Conservation (phyloP, 2,329 filamentous ascomycete species). For the Ophiostoma triangulosporum region DNA sequence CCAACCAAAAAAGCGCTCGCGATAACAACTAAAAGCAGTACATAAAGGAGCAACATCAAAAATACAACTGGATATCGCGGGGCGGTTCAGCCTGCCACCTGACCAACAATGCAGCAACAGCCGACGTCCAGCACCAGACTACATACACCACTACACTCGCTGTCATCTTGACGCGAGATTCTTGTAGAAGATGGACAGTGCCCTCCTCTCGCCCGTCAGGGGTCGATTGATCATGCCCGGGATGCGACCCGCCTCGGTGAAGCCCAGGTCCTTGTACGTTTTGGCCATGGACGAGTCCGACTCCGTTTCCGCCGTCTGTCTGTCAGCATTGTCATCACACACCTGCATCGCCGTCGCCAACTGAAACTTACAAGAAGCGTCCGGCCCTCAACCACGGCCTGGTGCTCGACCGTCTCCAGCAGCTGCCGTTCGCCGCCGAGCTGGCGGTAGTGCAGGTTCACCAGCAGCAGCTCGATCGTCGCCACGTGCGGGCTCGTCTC, state of each 20-base stretch:
- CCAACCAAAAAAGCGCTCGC: no score
- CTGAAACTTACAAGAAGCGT: slow-evolving; percentile 39
- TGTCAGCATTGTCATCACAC: neutral
- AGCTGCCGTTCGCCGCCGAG: slow-evolving; percentile 38
- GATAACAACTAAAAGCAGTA: no score
- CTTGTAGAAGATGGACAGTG: slow-evolving; percentile 47
- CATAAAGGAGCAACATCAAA: no score
- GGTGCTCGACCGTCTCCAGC: slow-evolving; percentile 39
- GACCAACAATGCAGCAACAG: no score
- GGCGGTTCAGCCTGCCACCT: neutral
- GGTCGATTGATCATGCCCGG: slow-evolving; percentile 36
- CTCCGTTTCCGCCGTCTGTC: slow-evolving; percentile 26
- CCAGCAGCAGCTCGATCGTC: slow-evolving; percentile 43
- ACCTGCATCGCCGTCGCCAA: neutral
- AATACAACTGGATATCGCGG: no score
- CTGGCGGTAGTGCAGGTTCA: slow-evolving; percentile 36
- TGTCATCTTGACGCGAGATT: slow-evolving; percentile 24
- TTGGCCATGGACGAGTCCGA: slow-evolving; percentile 34
- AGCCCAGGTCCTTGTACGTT: slow-evolving; percentile 43
- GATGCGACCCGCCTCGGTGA: slow-evolving; percentile 39
- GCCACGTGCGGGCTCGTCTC: slow-evolving; percentile 45
- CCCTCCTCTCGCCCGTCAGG: slow-evolving; percentile 34
- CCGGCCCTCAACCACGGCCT: slow-evolving; percentile 34
- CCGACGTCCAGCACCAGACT: neutral
- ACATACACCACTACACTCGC: neutral